Evolutionary conservation across 495 filamentous ascomycete genomes (phyloP).

Genomic region (Trichoderma asperelloides): DNA sequence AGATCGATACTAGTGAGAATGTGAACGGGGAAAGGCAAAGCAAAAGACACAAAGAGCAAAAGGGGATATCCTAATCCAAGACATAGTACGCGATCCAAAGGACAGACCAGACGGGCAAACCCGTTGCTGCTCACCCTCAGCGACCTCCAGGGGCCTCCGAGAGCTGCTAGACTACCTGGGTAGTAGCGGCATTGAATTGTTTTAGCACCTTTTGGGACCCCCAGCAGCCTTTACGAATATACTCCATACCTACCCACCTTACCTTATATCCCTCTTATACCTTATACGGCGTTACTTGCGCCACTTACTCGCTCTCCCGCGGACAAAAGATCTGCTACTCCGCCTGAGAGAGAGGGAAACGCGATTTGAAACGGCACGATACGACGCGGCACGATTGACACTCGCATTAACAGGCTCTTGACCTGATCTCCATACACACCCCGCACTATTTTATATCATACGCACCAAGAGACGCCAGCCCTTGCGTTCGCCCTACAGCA

Average conservation of each 20-base stretch:
- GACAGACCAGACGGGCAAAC: too few species aligned
- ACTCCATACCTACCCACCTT: too few species aligned
- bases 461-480: background rate
- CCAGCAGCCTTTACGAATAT: too few species aligned
- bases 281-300: background rate
- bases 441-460: slow-evolving; percentile 1
- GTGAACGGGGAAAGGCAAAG: background rate
- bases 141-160: too few species aligned
- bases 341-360: background rate
- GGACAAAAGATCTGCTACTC: background rate
- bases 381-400: background rate
- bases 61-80: too few species aligned
- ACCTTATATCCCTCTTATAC: too few species aligned
- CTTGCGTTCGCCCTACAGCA: background rate
- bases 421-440: background rate
- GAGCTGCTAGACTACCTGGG: too few species aligned
- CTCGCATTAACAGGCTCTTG: background rate
- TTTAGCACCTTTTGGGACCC: too few species aligned
- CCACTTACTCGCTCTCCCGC: background rate
- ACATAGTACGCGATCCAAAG: too few species aligned
- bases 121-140: too few species aligned
- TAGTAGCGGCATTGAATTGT: too few species aligned
- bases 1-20: background rate
- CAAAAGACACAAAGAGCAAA: background rate
- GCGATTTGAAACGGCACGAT: background rate